Base-by-base conservation (phyloP, 768 basidiomycete species). In the Punctularia strigosozonata region DNA sequence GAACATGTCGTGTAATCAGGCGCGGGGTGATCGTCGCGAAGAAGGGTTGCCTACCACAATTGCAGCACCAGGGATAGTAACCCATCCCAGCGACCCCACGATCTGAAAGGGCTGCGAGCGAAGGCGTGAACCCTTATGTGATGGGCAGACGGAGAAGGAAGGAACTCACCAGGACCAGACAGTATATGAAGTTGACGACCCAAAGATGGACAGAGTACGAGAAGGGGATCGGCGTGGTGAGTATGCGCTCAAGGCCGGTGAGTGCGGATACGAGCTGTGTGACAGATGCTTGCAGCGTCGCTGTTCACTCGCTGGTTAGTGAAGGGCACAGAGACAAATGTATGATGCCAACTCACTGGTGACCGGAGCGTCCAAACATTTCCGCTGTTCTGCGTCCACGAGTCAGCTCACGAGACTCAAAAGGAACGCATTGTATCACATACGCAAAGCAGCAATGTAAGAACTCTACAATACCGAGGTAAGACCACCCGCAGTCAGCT, bases 141-240 rank as follows among this genome's bases (percentile, higher is more conserved):
- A 15, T 18, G 12, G 33, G 20, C 13, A 30, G 6, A 32, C 4
- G n/a, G n/a, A n/a, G n/a, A n/a, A n/a, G n/a, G n/a, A 15, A 10
- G 14, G 6, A 17, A 53, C 66, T 19, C 54, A 79, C 80, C 58
- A 83, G 53, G 26, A 66, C 60, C 25, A 80, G 51, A 50, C 69
- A 72, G 50, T 80, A 83, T 12, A 82, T 51, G 30, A 68, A 43
- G 2, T 76, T 77, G 17, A 80, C 75, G 0, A 64, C 52, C 80
- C 80, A 82, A 28, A 84, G 58, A 50, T 83, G 81, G 24, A 77
- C 59, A 1, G 74, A 74, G 49, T 80, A 80, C 71, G 79, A 82
- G 58, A 79, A 82, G 8, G 80, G 82, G 32, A 85, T 80, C 3
- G 81, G 80, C 2, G 79, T 80, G 0, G 80, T 83, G 4, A 85